Base-by-base conservation (phyloP, 352 stramenopile species). In the Peronospora belbahrii region DNA sequence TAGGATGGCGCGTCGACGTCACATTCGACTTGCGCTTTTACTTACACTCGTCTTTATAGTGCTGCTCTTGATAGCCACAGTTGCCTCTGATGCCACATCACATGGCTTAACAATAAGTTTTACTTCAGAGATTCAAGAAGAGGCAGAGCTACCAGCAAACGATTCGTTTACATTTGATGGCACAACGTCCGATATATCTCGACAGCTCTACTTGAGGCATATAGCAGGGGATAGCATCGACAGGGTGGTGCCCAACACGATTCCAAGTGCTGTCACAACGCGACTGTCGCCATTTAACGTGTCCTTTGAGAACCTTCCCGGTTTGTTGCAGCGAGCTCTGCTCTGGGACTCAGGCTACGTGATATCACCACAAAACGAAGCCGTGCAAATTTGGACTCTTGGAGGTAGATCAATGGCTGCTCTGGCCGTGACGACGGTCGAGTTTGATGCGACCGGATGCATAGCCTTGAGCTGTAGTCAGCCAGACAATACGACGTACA, bases 271-370 rank as follows among this genome's bases (percentile, higher is more conserved):
- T 3, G 49, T 59, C 28, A 72, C 40, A 9, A 39, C 43, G 9
- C 36, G 55, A 33, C 54, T 65, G 13, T 20, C 33, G 4, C 13
- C 48, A 6, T 27, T 55, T 5, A 59, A 58, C 15, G 38, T 59
- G 0, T 52, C 43, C 11, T 67, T 52, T 22, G 34, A 52, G 1
- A 34, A 67, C 19, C 24, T 71, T 17, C 58, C 58, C 2, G 60
- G 56, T 20, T 40, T 66, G 8, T 32, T 67, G 22, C 65, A 74
- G 35, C 48, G 56, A 25, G 65, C 65, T 0, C 9, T 74, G 13
- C 44, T 74, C 0, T 74, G 65, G 65, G 65, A 74, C 27, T 50
- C 46, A 0, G 65, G 65, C 14, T 68, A 56, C 31, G 59, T 50
- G 6, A 54, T 68, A 13, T 57, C 59, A 13, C 45, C 53, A 0